phyloP scores from a whole-genome alignment of 257 asterid species.

The Przewalskia tangutica region DNA sequence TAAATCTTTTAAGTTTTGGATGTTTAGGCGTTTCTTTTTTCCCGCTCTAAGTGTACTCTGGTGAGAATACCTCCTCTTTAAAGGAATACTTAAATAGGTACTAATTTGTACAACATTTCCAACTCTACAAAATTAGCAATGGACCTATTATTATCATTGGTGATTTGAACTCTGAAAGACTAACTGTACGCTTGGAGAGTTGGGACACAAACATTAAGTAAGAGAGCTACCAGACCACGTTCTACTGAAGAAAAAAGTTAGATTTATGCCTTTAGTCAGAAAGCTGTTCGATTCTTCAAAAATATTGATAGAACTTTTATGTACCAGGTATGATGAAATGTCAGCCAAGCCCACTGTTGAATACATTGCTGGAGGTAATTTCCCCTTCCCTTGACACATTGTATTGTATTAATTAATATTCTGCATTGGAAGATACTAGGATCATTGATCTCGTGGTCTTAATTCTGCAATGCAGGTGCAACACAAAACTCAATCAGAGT shows the following conservation, averaged over 20 bases:
- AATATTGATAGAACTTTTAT: not conserved
- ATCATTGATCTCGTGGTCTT: not conserved
- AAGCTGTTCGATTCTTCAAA: not conserved
- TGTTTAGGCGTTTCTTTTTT: not conserved
- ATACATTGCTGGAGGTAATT: constrained; percentile 92
- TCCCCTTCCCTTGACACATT: not conserved
- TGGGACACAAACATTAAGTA: not conserved
- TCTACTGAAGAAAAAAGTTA: not conserved
- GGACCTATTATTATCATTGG: not conserved
- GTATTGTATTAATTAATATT: not conserved
- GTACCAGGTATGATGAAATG: constrained; percentile 83
- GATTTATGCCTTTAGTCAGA: not conserved
- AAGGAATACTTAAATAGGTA: not conserved
- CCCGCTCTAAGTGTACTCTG: not conserved
- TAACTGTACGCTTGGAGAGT: too few relatives aligned
- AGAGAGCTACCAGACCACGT: not conserved
- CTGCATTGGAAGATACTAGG: not conserved
- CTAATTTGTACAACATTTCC: not conserved
- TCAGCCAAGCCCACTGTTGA: constrained; percentile 71
- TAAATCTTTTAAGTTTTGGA: not conserved
- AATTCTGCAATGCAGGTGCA: constrained; percentile 49
- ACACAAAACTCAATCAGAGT: constrained; percentile 94
- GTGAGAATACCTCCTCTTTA: not conserved
- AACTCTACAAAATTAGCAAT: not conserved
- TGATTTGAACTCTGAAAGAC: not conserved